A percentile compares a stretch with the other conserved stretches of the same genome.
Conservation (phyloP, 306 rosid species). For the Lablab purpureus region DNA sequence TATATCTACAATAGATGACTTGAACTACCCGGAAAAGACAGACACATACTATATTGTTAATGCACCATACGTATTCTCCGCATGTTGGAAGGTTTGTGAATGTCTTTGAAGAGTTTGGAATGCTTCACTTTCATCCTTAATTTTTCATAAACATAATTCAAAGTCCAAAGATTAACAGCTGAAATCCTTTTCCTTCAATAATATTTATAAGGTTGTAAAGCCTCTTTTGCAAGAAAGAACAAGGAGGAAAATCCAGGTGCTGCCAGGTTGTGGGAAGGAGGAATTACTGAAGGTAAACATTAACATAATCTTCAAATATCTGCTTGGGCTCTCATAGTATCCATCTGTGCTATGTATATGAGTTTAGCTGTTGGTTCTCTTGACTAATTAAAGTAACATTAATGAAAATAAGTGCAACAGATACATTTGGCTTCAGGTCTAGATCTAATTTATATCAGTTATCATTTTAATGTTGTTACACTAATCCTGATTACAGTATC, state of each 20-base stretch:
- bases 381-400: constrained; percentile 8
- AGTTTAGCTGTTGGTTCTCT: constrained; percentile 8
- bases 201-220: constrained; percentile 75
- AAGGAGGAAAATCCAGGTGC: constrained; percentile 85
- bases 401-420: constrained; percentile 13
- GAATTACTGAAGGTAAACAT: constrained; percentile 78
- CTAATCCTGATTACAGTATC: background rate
- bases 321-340: background rate
- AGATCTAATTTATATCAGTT: background rate
- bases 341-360: background rate
- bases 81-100: constrained; percentile 96
- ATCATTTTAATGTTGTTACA: background rate
- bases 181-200: constrained; percentile 3
- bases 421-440: background rate
- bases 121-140: constrained; percentile 16
- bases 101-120: constrained; percentile 1
- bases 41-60: constrained; percentile 89
- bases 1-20: constrained; percentile 89
- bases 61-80: constrained; percentile 87
- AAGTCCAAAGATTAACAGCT: constrained; percentile 34
- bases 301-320: background rate
- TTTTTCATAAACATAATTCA: constrained; percentile 20
- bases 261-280: constrained; percentile 88
- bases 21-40: constrained; percentile 98
- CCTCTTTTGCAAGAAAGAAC: constrained; percentile 99